A percentile compares a stretch with the other conserved stretches of the same genome.
These are phyloP conservation scores for Coriaria nepalensis DNA, from an alignment of 306 rosid species.

Conservation along the genomic window DNA sequence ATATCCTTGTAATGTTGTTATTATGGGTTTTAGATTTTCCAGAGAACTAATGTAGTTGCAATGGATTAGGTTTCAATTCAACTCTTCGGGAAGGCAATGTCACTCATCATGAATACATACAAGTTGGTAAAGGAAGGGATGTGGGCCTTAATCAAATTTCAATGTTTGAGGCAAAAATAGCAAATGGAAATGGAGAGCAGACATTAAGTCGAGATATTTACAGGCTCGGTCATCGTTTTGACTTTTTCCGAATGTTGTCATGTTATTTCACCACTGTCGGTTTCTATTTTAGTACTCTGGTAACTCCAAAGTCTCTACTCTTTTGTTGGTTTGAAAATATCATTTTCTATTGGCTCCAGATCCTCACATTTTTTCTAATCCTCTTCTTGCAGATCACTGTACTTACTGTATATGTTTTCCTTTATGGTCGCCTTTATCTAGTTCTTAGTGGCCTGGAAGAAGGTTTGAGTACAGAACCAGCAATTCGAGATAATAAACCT, in stretches of 20 bases:
- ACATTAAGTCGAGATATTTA: conserved; percentile 89
- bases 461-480: conserved; percentile 60
- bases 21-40: conserved; percentile 5
- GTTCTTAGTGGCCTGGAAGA: conserved; percentile 97
- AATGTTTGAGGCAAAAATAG: conserved; percentile 94
- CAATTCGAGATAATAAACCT: conserved; percentile 84
- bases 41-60: conserved; percentile 4
- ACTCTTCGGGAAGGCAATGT: conserved; percentile 97
- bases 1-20: conserved; percentile 1
- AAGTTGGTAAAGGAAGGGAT: conserved; percentile 97
- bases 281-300: conserved; percentile 91
- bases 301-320: conserved; percentile 16
- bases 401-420: conserved; percentile 83
- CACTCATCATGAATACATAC: conserved; percentile 96
- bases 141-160: conserved; percentile 99
- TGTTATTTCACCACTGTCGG: conserved; percentile 94
- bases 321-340: conserved; percentile 3
- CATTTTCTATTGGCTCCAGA: neutral
- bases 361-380: neutral
- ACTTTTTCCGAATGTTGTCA: conserved; percentile 88
- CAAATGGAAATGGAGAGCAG: conserved; percentile 98
- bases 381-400: conserved; percentile 70
- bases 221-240: conserved; percentile 96
- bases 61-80: conserved; percentile 72
- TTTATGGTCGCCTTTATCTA: conserved; percentile 91